A percentile compares a stretch with the other conserved stretches of the same genome.
phyloP scores from a whole-genome alignment of 2,329 filamentous ascomycete genomes.

The Alternaria brassicae region DNA sequence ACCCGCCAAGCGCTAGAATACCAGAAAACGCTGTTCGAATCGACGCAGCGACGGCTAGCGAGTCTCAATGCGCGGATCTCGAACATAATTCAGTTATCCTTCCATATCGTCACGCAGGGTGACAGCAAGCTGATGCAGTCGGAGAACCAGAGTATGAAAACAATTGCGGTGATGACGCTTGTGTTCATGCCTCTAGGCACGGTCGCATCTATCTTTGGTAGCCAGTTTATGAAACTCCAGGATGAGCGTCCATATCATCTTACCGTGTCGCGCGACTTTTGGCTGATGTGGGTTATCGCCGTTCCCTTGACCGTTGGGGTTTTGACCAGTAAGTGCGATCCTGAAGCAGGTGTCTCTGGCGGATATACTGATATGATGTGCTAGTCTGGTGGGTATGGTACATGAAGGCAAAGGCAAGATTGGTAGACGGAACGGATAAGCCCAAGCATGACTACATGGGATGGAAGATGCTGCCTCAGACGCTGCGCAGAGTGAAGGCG shows the following conservation, averaged over 20 bases:
- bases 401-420: slow-evolving; percentile 20
- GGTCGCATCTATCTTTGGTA: slow-evolving; percentile 40
- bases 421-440: slow-evolving; percentile 14
- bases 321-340: slow-evolving; percentile 1
- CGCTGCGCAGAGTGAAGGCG: not conserved
- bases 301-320: slow-evolving; percentile 33
- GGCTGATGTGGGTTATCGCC: slow-evolving; percentile 40
- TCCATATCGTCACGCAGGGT: slow-evolving; percentile 51
- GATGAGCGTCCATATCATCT: slow-evolving; percentile 30
- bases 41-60: slow-evolving; percentile 42
- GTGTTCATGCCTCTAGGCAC: slow-evolving; percentile 54
- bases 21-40: slow-evolving; percentile 42
- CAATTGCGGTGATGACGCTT: slow-evolving; percentile 54
- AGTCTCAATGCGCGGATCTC: slow-evolving; percentile 49
- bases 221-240: slow-evolving; percentile 37
- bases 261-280: slow-evolving; percentile 39
- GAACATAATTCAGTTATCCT: slow-evolving; percentile 51
- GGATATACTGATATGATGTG: not conserved
- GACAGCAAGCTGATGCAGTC: slow-evolving; percentile 48
- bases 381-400: slow-evolving; percentile 36
- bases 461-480: slow-evolving; percentile 22
- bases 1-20: slow-evolving; percentile 37
- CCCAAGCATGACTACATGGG: slow-evolving; percentile 22
- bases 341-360: not conserved
- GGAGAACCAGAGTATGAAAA: slow-evolving; percentile 56